These are phyloP conservation scores for Trichoderma endophyticum DNA, from an alignment of 2,329 filamentous ascomycete genomes.

Conservation along the genomic window DNA sequence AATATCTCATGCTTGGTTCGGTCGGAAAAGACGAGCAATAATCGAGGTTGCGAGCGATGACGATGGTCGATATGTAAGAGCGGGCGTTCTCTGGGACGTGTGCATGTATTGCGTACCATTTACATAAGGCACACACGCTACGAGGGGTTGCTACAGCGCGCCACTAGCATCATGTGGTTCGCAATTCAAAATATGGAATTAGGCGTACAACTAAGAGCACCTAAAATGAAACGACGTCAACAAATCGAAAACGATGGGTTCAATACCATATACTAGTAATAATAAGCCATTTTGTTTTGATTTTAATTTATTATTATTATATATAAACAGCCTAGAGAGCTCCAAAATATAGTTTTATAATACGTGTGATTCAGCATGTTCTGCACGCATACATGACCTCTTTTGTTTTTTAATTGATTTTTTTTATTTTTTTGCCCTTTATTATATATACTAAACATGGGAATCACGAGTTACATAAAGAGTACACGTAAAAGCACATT, in stretches of 20 bases:
- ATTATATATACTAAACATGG: constrained; percentile 17
- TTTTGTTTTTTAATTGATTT: background rate
- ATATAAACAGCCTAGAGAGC: background rate
- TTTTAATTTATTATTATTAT: background rate
- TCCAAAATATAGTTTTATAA: background rate
- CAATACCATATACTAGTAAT: background rate
- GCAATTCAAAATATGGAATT: background rate
- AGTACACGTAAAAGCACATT: background rate
- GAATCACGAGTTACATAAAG: constrained; percentile 13
- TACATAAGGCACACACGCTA: background rate
- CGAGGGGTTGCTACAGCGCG: background rate
- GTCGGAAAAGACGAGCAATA: background rate
- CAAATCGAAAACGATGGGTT: background rate
- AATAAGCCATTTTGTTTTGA: background rate
- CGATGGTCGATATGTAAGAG: background rate
- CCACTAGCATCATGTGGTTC: background rate
- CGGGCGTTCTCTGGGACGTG: background rate
- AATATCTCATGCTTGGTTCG: constrained; percentile 4
- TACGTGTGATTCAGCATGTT: background rate
- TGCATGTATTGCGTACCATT: background rate
- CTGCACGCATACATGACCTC: background rate
- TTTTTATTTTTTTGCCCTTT: background rate
- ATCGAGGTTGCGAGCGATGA: constrained; percentile 5
- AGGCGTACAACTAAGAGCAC: background rate
- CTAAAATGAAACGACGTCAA: background rate